phyloP scores from a whole-genome alignment of 106 monocot species.

The Platanthera zijinensis region DNA sequence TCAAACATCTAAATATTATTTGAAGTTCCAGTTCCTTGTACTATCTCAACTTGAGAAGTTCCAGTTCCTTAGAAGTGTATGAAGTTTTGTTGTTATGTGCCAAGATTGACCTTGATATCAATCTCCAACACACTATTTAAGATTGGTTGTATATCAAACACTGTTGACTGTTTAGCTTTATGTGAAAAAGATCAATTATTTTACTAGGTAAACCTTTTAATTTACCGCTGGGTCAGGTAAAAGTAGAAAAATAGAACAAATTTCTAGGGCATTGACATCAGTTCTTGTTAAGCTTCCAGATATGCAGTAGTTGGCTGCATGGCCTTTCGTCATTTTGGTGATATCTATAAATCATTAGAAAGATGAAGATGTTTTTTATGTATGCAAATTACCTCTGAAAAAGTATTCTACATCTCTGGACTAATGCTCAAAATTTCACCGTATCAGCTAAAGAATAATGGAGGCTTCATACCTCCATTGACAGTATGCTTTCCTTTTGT shows the following conservation, averaged over 20 bases:
- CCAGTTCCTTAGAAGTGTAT: neutral
- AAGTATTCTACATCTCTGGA: constrained; percentile 68
- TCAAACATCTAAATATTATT: neutral
- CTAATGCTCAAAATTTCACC: constrained; percentile 62
- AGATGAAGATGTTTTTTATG: constrained; percentile 83
- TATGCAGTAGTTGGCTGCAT: constrained; percentile 62
- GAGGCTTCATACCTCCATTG: no score
- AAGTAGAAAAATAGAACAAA: constrained; percentile 53
- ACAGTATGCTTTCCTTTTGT: no score
- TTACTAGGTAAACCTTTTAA: no score
- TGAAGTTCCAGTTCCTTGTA: no score
- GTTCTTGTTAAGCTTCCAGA: constrained; percentile 72
- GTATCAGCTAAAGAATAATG: constrained; percentile 37
- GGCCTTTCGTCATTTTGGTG: constrained; percentile 70
- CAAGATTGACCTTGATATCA: neutral
- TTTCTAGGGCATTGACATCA: constrained; percentile 57
- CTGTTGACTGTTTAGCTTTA: neutral
- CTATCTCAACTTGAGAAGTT: neutral
- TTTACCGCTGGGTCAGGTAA: constrained; percentile 15
- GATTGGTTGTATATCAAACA: no score
- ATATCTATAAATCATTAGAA: constrained; percentile 51
- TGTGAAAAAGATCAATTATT: neutral
- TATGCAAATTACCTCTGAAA: constrained; percentile 62
- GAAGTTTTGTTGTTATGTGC: neutral
- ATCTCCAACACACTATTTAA: neutral